Base-by-base conservation (phyloP, 495 filamentous ascomycete species). In the Parmelia sp. region DNA sequence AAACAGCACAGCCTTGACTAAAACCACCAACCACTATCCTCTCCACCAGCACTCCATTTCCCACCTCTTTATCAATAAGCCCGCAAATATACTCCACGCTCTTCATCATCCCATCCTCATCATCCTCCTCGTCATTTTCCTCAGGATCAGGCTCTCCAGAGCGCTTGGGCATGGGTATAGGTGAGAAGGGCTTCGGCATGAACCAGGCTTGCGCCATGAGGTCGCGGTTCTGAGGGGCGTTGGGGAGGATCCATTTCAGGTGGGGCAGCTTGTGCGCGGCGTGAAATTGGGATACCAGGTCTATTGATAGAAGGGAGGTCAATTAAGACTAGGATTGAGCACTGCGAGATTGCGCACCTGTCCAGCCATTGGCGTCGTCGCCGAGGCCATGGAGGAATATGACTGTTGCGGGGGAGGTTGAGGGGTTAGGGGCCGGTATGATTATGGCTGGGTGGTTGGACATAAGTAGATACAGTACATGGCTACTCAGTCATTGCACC, bases 331-430 rank as follows among this genome's bases (percentile, higher is more conserved):
- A 42, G 29, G 27, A 35, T 14, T n/a, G 2, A 60, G 42, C 21
- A 12, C 11, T 53, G n/a, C 61, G 25, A 42, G 31, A 36, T 39
- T n/a, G 57, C 70, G 42, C 29, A 78, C 78, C 73, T 42, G 74
- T 70, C 56, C 75, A 68, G 14, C 74, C 74, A 47, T 74, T 67
- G 14, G 74, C 77, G 63, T 74, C 74, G 65, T 80, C 78, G 0
- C 76, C 77, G 9, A 75, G 69, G 12, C 78, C 77, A 60, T 80
- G 76, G 12, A 80, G 62, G 68, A 78, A 78, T 31, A 79, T 79
- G 53, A 78, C 72, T 12, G 74, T 74, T n/a, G 76, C 76, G 31
- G 71, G 66, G 5, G 6, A 27, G 6, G 64, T 60, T 23, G 62
- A 40, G 10, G 73, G 57, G 31, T 57, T 64, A 6, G 66, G 62